Percentiles rank a stretch among this genome's conserved stretches.
Evolutionary conservation across 2,329 filamentous ascomycete species (phyloP).

Genomic region (Graphilbum sp.): DNA sequence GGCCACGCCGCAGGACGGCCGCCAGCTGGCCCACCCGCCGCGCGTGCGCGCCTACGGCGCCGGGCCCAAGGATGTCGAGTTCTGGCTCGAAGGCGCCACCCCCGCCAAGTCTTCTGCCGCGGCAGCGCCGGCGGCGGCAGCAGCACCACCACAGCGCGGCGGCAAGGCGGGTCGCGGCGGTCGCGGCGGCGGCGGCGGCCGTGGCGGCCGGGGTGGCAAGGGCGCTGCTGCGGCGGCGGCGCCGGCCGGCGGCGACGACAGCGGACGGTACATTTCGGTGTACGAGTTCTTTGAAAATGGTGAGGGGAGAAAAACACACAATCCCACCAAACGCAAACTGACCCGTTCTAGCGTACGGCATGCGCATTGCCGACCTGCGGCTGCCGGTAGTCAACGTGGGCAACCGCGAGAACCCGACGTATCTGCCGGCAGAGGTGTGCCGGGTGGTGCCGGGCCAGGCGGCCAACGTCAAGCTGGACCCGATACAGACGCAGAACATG

Average conservation of each 20-base stretch:
- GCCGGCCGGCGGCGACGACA: not conserved
- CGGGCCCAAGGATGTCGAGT: constrained; percentile 34
- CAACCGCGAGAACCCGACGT: constrained; percentile 35
- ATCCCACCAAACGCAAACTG: no score
- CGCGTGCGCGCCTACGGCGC: constrained; percentile 19
- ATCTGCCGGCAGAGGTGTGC: constrained; percentile 52
- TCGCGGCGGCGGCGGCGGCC: constrained; percentile 14
- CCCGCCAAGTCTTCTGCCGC: not conserved
- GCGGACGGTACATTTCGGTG: constrained; percentile 31
- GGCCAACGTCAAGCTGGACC: constrained; percentile 39
- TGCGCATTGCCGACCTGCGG: not conserved
- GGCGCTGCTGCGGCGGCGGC: constrained; percentile 3
- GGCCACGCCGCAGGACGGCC: constrained; percentile 10
- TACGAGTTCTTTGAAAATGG: constrained; percentile 29
- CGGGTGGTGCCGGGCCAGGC: constrained; percentile 47
- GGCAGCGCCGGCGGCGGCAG: constrained; percentile 5
- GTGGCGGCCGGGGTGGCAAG: constrained; percentile 2
- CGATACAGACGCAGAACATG: constrained; percentile 50
- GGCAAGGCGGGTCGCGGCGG: constrained; percentile 5
- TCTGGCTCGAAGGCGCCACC: constrained; percentile 25
- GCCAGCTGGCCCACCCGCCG: constrained; percentile 12
- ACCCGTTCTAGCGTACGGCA: constrained; percentile 1
- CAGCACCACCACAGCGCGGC: constrained; percentile 5
- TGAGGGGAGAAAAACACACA: no score
- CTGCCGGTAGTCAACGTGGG: constrained; percentile 54